These are phyloP conservation scores for Leccinum olivaceopallidum DNA, from an alignment of 768 basidiomycete species.

Conservation along the genomic window DNA sequence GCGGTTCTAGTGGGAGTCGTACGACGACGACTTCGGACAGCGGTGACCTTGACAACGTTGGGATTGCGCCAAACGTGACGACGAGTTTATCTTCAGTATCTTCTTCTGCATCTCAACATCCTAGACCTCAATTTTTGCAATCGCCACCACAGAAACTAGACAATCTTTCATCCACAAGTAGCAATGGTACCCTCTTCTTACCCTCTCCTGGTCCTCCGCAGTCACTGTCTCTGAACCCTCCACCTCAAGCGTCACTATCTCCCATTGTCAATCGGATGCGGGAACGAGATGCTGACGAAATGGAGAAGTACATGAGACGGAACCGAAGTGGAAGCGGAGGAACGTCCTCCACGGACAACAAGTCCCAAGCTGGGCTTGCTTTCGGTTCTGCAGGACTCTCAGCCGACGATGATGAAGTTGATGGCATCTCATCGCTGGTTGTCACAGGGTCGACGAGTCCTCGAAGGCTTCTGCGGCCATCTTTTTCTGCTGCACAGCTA, in stretches of 20 bases:
- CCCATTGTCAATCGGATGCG: constrained; percentile 80
- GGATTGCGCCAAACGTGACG: constrained; percentile 40
- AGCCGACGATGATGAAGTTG: constrained; percentile 55
- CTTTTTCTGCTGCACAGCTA: constrained; percentile 76
- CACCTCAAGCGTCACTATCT: constrained; percentile 54
- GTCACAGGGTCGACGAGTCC: constrained; percentile 58
- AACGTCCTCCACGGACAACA: constrained; percentile 70
- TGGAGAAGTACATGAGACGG: constrained; percentile 81
- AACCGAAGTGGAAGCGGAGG: constrained; percentile 82
- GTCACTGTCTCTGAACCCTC: constrained; percentile 37
- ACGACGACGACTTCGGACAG: constrained; percentile 77
- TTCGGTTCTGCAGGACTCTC: constrained; percentile 52
- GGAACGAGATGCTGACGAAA: constrained; percentile 83
- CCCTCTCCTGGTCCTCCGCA: constrained; percentile 39
- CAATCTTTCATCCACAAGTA: constrained; percentile 33
- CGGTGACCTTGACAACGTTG: constrained; percentile 56
- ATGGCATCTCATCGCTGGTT: constrained; percentile 45
- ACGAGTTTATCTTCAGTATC: constrained; percentile 57
- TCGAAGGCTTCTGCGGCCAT: constrained; percentile 62
- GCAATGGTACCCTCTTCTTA: constrained; percentile 39
- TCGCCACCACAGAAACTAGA: constrained; percentile 40
- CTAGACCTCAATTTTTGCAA: constrained; percentile 40
- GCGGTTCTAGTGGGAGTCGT: constrained; percentile 79
- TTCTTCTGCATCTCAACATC: constrained; percentile 62
- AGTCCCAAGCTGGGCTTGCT: constrained; percentile 54